A percentile compares a stretch with the other conserved stretches of the same genome.
These are phyloP conservation scores for Globisporangium acanthophoron DNA, from an alignment of 352 stramenopile genomes.

Conservation along the genomic window DNA sequence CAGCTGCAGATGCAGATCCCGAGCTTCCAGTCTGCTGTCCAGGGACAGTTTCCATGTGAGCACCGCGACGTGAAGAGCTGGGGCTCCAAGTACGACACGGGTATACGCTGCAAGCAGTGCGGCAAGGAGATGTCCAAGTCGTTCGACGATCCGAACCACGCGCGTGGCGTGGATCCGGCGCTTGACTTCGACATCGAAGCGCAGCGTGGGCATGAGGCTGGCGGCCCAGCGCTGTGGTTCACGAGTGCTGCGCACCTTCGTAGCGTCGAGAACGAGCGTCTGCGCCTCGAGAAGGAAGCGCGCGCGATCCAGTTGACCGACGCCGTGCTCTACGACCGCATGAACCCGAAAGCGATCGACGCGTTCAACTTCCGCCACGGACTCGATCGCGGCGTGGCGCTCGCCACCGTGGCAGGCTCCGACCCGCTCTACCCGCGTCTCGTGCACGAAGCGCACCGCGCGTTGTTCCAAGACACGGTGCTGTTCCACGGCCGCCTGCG, in stretches of 20 bases:
- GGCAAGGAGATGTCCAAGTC: slow-evolving; percentile 61
- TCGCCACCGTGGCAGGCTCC: slow-evolving; percentile 20
- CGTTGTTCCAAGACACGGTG: slow-evolving; percentile 56
- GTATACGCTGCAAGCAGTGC: slow-evolving; percentile 55
- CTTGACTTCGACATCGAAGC: slow-evolving; percentile 46
- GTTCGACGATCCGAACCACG: slow-evolving; percentile 46
- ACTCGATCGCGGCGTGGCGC: slow-evolving; percentile 32
- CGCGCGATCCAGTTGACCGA: slow-evolving; percentile 46
- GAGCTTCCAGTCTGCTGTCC: slow-evolving; percentile 42
- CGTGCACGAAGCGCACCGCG: slow-evolving; percentile 45
- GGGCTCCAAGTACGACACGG: slow-evolving; percentile 56
- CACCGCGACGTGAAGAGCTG: slow-evolving; percentile 58
- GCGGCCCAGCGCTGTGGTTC: slow-evolving; percentile 33
- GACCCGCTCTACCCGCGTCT: slow-evolving; percentile 46
- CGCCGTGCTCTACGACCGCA: slow-evolving; percentile 48
- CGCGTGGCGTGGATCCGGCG: slow-evolving; percentile 32
- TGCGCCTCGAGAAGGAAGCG: slow-evolving; percentile 69
- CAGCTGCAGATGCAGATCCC: slow-evolving; percentile 46
- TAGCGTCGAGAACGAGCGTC: slow-evolving; percentile 47
- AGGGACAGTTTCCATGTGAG: slow-evolving; percentile 42
- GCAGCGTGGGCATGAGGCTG: slow-evolving; percentile 42
- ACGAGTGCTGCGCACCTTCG: slow-evolving; percentile 29
- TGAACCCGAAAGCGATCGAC: slow-evolving; percentile 57
- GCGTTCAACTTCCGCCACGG: slow-evolving; percentile 67
- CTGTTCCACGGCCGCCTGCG: slow-evolving; percentile 60